These are phyloP conservation scores for Talaromyces sp. DNA, from an alignment of 2,329 filamentous ascomycete genomes.

Conservation along the genomic window DNA sequence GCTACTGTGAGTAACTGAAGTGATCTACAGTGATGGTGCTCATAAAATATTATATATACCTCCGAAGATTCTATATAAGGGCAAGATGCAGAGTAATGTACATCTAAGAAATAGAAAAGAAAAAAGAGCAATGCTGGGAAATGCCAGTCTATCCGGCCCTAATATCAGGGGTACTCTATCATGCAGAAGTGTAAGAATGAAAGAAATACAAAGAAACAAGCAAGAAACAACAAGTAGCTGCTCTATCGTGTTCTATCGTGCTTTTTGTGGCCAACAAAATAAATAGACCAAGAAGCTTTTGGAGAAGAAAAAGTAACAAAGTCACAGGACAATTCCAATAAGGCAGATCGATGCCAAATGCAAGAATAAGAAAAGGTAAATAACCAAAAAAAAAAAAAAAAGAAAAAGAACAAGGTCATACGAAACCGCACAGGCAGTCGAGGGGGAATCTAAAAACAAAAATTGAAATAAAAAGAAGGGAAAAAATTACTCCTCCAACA, in stretches of 20 bases:
- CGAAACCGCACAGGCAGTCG: neutral
- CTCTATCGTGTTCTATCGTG: neutral
- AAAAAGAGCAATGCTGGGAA: neutral
- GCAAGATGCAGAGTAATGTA: neutral
- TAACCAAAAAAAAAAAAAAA: no score
- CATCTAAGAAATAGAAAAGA: neutral
- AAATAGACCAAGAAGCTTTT: conserved; percentile 10
- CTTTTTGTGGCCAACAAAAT: neutral
- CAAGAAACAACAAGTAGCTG: neutral
- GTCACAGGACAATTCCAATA: conserved; percentile 26
- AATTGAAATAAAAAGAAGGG: conserved; percentile 10
- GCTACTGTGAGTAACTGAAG: neutral
- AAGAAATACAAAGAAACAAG: neutral
- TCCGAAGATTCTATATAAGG: neutral
- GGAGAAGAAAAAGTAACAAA: conserved; percentile 20
- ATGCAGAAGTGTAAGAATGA: neutral
- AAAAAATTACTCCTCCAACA: conserved; percentile 38
- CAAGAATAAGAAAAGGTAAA: neutral
- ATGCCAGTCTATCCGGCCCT: conserved; percentile 1
- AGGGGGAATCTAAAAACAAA: conserved; percentile 7
- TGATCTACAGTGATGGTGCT: no score
- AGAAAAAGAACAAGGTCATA: conserved; percentile 3
- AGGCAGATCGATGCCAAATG: conserved; percentile 21
- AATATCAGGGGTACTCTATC: neutral
- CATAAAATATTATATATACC: no score